Evolutionary conservation across 768 basidiomycete genomes (phyloP), one percentile per base, ranked within the genome.

Genomic region (Kwoniella mangroviensis): DNA sequence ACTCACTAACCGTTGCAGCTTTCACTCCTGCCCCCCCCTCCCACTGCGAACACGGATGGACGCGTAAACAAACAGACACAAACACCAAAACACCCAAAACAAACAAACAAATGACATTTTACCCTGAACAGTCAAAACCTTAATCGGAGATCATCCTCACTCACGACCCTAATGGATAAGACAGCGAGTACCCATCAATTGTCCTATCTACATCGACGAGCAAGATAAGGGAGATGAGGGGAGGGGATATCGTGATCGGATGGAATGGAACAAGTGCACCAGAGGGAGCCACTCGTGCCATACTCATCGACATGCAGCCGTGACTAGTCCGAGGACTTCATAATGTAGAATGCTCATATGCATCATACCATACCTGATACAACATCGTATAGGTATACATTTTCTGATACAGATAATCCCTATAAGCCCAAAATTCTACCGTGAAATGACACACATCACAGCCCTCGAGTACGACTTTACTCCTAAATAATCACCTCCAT

Each of bases 401-500:
- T 34, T 34, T 34, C 34, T 34, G 34, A 6, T 34, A 34, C 34
- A 34, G 34, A 34, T 34, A 0, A 34, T 34, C 34, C 34, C 34
- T 34, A 34, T 34, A 34, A 34, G 45, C 45, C 45, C 45, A 49
- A 49, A 49, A 17, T 34, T 34, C 5, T 1, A 34, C 34, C 34
- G 9, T 34, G 34, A 34, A 34, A 34, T 34, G 34, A 34, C 34
- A 0, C 34, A 34, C 34, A 6, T 34, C 34, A 34, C 34, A 34
- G 34, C 6, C 34, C 34, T 34, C 9, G 6, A 34, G 34, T 34
- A 34, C 34, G 1, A 6, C 34, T 34, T 34, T 7, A 34, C 34
- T 34, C 34, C 9, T 1, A 7, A 4, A 28, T 26, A 24, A n/a
- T 68, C 60, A 68, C 45, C 73, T 51, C 80, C 81, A 82, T 5